A percentile compares a stretch with the other conserved stretches of the same genome.
Evolutionary conservation across 306 rosid species (phyloP).

Genomic region (Parietaria judaica): DNA sequence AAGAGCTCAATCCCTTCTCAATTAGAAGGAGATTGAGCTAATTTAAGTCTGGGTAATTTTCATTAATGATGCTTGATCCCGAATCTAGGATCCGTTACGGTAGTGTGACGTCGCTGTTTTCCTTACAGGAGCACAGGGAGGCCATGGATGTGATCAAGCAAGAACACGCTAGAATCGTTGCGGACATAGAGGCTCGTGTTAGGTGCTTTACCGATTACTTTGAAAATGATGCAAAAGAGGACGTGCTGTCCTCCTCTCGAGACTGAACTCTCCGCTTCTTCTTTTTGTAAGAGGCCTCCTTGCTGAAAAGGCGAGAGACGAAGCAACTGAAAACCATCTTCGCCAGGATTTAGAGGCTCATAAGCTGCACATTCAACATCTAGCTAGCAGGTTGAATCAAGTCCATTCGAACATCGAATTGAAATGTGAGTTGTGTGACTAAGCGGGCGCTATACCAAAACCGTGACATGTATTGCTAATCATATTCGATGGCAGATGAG

Average conservation of each 20-base stretch:
- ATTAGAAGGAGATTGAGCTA: no score
- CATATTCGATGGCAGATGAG: slow-evolving; percentile 42
- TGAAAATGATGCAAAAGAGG: slow-evolving; percentile 7
- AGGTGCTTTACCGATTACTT: slow-evolving; percentile 31
- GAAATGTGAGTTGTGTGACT: slow-evolving; percentile 42
- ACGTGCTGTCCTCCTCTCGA: not conserved
- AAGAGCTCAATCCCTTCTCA: no score
- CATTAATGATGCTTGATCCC: slow-evolving; percentile 1
- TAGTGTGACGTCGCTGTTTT: not conserved
- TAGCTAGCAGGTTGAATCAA: slow-evolving; percentile 47
- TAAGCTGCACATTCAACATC: slow-evolving; percentile 45
- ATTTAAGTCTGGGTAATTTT: no score
- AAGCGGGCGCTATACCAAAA: not conserved
- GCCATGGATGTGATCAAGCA: slow-evolving; percentile 41
- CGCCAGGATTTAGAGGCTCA: slow-evolving; percentile 47
- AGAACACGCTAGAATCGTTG: slow-evolving; percentile 38
- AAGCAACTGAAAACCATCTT: slow-evolving; percentile 46
- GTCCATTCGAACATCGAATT: slow-evolving; percentile 50
- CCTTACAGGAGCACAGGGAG: slow-evolving; percentile 34
- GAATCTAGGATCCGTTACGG: not conserved
- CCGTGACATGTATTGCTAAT: slow-evolving; percentile 2
- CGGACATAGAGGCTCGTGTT: slow-evolving; percentile 39
- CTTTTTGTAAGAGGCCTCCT: slow-evolving; percentile 34
- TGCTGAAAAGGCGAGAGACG: slow-evolving; percentile 36
- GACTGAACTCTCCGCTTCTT: not conserved